These are phyloP conservation scores for Flaveria bidentis DNA, from an alignment of 129 eudicot species.

Conservation along the genomic window DNA sequence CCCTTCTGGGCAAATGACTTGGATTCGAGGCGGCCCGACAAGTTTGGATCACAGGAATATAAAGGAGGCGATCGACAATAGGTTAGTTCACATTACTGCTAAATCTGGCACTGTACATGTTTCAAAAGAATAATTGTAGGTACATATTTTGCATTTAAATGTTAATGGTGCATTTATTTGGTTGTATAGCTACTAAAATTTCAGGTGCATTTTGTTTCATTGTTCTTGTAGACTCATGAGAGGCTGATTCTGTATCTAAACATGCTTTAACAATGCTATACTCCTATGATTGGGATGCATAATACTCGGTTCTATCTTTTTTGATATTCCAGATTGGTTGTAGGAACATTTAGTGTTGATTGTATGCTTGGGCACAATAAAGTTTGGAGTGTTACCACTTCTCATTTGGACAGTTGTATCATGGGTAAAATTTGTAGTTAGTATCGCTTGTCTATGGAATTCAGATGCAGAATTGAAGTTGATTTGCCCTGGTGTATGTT, in stretches of 20 bases:
- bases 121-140: constrained; percentile 10
- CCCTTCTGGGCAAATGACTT: constrained; percentile 94
- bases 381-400: constrained; percentile 3
- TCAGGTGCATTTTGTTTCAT: background rate
- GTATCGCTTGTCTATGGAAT: constrained; percentile 2
- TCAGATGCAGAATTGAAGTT: background rate
- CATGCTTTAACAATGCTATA: constrained; percentile 13
- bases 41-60: constrained; percentile 76
- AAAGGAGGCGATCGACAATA: constrained; percentile 69
- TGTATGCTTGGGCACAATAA: constrained; percentile 15
- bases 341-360: constrained; percentile 10
- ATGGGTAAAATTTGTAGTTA: background rate
- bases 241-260: background rate
- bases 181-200: constrained; percentile 10
- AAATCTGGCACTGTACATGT: background rate
- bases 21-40: constrained; percentile 95
- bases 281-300: constrained; percentile 10
- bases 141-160: constrained; percentile 5
- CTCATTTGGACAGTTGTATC: background rate
- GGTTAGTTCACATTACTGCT: constrained; percentile 43
- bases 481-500: constrained; percentile 7
- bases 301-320: background rate
- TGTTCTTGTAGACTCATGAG: background rate
- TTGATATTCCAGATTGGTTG: background rate
- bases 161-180: background rate